These are phyloP conservation scores for Wickerhamomyces sydowiorum DNA, from an alignment of 805 yeast species.

Conservation along the genomic window DNA sequence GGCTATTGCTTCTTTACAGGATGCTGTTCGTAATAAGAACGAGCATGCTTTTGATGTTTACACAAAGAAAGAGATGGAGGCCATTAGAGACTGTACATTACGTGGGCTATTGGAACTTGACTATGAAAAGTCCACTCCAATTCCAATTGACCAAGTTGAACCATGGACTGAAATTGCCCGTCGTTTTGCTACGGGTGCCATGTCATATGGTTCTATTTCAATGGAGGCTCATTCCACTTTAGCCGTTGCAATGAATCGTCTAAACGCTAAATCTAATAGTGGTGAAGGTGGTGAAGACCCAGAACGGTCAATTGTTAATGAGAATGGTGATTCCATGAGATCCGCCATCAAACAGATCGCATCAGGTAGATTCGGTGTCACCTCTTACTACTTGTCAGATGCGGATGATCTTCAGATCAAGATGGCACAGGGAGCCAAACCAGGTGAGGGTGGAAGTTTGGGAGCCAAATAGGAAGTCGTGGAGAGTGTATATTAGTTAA, in stretches of 20 bases:
- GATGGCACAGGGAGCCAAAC: slow-evolving; percentile 99
- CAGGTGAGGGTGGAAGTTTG: slow-evolving; percentile 99
- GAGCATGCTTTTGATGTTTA: slow-evolving; percentile 89
- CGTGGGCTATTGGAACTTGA: slow-evolving; percentile 94
- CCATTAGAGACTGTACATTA: slow-evolving; percentile 86
- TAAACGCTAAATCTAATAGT: slow-evolving; percentile 96
- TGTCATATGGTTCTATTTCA: slow-evolving; percentile 98
- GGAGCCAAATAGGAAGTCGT: background rate
- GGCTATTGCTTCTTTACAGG: slow-evolving; percentile 93
- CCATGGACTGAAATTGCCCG: slow-evolving; percentile 99
- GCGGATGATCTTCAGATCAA: slow-evolving; percentile 97
- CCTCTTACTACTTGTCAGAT: slow-evolving; percentile 88
- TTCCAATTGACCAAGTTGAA: slow-evolving; percentile 96
- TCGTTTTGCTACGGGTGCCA: slow-evolving; percentile 98
- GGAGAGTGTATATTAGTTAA: no score
- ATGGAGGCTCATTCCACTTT: slow-evolving; percentile 97
- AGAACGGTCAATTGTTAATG: slow-evolving; percentile 73
- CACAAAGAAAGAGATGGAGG: slow-evolving; percentile 84
- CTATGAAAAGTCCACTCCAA: slow-evolving; percentile 60
- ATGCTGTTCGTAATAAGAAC: slow-evolving; percentile 96
- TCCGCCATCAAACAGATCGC: slow-evolving; percentile 99
- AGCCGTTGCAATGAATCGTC: slow-evolving; percentile 97
- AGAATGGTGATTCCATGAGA: slow-evolving; percentile 95
- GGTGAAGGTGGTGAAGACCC: slow-evolving; percentile 99
- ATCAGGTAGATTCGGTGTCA: slow-evolving; percentile 96